Evolutionary conservation across 208 protist genomes (phyloP).

Genomic region (Trypanosoma congolense): DNA sequence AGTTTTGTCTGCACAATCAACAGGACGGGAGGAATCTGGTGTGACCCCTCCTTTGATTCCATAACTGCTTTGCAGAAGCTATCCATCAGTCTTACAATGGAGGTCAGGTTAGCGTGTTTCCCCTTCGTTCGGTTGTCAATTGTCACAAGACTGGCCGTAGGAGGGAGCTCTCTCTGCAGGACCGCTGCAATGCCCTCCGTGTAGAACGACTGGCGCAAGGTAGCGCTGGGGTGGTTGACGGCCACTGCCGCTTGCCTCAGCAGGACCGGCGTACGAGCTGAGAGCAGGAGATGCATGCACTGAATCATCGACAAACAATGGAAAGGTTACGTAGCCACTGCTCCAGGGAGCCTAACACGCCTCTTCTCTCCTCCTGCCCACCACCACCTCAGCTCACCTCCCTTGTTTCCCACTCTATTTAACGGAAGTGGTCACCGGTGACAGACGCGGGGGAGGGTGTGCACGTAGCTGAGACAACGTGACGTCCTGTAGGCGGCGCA

Average conservation of each 20-base stretch:
- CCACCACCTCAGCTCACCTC: no score
- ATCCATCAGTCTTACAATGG: constrained; percentile 13
- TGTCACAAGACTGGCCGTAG: constrained; percentile 15
- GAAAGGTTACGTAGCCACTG: background rate
- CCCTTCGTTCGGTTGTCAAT: constrained; percentile 13
- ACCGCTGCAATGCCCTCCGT: constrained; percentile 11
- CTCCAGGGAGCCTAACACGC: no score
- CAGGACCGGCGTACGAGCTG: constrained; percentile 3
- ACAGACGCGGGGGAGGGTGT: no score
- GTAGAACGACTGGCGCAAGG: constrained; percentile 6
- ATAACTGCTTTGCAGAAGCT: constrained; percentile 3
- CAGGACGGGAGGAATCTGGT: constrained; percentile 6
- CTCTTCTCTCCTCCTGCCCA: no score
- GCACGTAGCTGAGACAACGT: no score
- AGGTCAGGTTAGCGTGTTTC: constrained; percentile 1
- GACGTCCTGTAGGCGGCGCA: no score
- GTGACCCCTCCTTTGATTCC: background rate
- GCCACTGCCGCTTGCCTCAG: background rate
- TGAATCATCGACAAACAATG: constrained; percentile 1
- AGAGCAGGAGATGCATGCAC: background rate
- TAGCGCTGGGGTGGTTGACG: background rate
- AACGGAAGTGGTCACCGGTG: no score
- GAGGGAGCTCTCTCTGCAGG: constrained; percentile 12
- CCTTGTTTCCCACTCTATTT: no score
- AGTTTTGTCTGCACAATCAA: constrained; percentile 16